A percentile compares a stretch with the other conserved stretches of the same genome.
Conservation (phyloP, 371 early-diverging fungal species). For the Mortierella sp. region DNA sequence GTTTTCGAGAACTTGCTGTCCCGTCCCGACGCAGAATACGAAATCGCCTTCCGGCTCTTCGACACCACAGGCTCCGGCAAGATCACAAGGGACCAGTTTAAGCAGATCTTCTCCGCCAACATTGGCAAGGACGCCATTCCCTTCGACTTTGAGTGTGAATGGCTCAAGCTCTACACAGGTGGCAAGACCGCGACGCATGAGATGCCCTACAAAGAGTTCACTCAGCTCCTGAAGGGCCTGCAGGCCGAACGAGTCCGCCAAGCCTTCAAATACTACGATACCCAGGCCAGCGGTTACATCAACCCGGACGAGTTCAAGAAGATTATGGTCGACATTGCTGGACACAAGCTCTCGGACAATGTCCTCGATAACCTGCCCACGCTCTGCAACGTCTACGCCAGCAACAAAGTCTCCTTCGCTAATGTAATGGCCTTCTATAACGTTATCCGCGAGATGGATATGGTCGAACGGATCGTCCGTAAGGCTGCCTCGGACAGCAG, state of each 20-base stretch:
- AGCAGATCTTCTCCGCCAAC: conserved; percentile 67
- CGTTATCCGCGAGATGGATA: conserved; percentile 78
- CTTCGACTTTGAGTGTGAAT: conserved; percentile 80
- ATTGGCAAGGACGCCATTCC: conserved; percentile 70
- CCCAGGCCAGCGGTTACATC: conserved; percentile 74
- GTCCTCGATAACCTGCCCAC: conserved; percentile 78
- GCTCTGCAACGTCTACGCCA: conserved; percentile 69
- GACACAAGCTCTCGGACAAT: conserved; percentile 77
- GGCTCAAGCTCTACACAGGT: conserved; percentile 78
- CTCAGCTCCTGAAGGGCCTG: conserved; percentile 83
- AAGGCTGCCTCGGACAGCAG: conserved; percentile 64
- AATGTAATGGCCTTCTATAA: conserved; percentile 80
- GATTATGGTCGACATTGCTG: conserved; percentile 74
- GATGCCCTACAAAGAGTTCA: conserved; percentile 81
- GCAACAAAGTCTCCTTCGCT: conserved; percentile 71
- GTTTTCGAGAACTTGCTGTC: conserved; percentile 79
- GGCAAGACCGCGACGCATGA: conserved; percentile 66
- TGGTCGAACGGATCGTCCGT: conserved; percentile 75
- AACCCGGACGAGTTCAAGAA: conserved; percentile 72
- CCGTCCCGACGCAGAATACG: conserved; percentile 85
- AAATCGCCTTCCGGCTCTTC: conserved; percentile 82
- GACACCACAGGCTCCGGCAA: conserved; percentile 72
- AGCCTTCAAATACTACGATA: conserved; percentile 81
- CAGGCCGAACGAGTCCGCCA: conserved; percentile 84
- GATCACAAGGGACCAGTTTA: conserved; percentile 76